Base-by-base conservation (phyloP, 75 land plant species). In the Ceratopteris richardii region DNA sequence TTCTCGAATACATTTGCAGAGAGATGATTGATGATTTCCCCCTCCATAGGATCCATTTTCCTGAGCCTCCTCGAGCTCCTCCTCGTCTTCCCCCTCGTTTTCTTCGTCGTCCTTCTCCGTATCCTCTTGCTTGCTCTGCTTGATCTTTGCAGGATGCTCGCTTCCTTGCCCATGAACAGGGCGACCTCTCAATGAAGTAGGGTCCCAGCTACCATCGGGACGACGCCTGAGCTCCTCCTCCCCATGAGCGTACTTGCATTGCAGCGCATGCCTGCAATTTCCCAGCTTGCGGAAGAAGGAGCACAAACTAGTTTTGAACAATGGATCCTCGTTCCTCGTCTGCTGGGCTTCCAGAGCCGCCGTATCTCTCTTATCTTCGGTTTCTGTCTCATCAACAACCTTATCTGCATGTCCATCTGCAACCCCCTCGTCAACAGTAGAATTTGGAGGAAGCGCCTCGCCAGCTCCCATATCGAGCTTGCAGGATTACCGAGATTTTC, bases 201-300 rank as follows among this genome's bases (percentile, higher is more conserved):
- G 97, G 42, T 92, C 97, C 97, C 93, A 88, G 20, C 94, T 60
- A 24, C 77, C 77, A 59, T 88, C 93, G 7, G 89, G 97, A 0
- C 82, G 63, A 0, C 48, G 78, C n/a, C 85, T 75, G 22, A 92
- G 82, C 89, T 92, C 97, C 46, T 57, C 77, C 66, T 92, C 94
- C 6, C 84, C 77, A 67, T 92, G 97, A 10, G 97, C 97, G 62
- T 63, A 92, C 59, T 82, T 72, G 58, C 97, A 92, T 20, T 62
- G 29, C 19, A 70, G 80, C 0, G 89, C 93, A 51, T 92, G 97
- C 68, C 80, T 82, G 64, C 97, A 91, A 39, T 21, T 24, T 12
- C 56, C 60, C 1, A 63, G 28, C 2, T 58, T 53, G 31, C 97
- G 62, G 64, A 77, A 87, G 71, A 60, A 91, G 0, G 97, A 87